Evolutionary conservation across 176 grass and related monocot genomes (phyloP), one percentile per base, ranked within the genome.

Genomic region (Ananas comosus): DNA sequence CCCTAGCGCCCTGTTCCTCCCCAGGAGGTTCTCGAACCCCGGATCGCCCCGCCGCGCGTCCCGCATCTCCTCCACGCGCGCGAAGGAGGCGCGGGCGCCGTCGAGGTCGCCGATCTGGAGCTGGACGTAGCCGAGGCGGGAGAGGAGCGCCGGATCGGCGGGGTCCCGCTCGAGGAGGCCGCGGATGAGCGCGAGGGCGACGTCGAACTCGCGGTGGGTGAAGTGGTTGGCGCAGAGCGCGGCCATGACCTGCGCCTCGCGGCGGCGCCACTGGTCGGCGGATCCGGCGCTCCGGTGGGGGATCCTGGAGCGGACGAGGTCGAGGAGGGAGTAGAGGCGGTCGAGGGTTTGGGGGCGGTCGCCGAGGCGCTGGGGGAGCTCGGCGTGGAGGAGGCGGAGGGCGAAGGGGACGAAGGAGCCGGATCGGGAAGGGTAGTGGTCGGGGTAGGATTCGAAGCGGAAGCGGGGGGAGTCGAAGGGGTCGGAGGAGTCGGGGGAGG

Each of bases 191-290:
- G 83, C 77, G 21, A 89, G 76, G 1, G 83, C 92, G 50, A 91
- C 86, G n/a, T 96, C 92, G 78, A 91, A 91, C 88, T 96, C 92
- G 64, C 89, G 79, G 83, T 89, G 84, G n/a, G 79, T 48, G 57
- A 89, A 85, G 78, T 96, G 93, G 70, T 96, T 86, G 65, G 88
- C 80, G 72, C 82, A 78, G 77, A 96, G 88, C 49, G 87, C 47
- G 24, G 83, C 79, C 13, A 80, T 48, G 19, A 96, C 71, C 24
- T 89, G 68, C 11, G 53, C 70, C 48, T 89, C 81, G 48, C 93
- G 81, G 29, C 85, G 72, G 29, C 72, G 79, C 93, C 93, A 96
- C 65, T 25, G 64, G 10, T 76, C 51, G 27, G 10, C 14, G 3
- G 64, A 27, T 13, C 11, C 23, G 3, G 70, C 79, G 2, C 81